phyloP scores from a whole-genome alignment of 2,329 filamentous ascomycete species.

The Cryphonectria radicalis region DNA sequence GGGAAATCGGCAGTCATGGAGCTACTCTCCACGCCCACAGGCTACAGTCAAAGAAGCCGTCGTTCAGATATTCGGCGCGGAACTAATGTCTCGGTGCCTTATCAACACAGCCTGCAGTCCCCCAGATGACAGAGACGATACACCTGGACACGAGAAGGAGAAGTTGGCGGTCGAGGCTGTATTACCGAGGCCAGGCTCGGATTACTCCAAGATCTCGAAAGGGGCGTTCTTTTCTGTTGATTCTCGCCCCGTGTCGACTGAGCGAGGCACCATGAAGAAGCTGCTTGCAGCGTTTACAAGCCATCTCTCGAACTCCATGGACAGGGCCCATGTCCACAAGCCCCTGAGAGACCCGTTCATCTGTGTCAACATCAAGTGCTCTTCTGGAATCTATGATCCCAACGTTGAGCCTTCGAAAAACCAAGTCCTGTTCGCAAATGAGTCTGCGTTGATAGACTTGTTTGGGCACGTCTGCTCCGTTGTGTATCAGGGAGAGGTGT shows the following conservation, averaged over 20 bases:
- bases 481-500: conserved; percentile 39
- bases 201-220: conserved; percentile 49
- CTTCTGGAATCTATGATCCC: conserved; percentile 66
- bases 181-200: conserved; percentile 57
- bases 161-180: conserved; percentile 59
- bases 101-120: conserved; percentile 37
- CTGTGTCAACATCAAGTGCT: conserved; percentile 65
- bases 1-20: conserved; percentile 57
- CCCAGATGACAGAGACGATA: neutral
- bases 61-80: conserved; percentile 64
- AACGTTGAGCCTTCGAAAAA: conserved; percentile 76
- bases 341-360: conserved; percentile 61
- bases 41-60: conserved; percentile 60
- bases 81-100: conserved; percentile 59
- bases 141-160: neutral
- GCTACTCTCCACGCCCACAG: conserved; percentile 61
- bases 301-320: conserved; percentile 45
- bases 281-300: conserved; percentile 58
- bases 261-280: conserved; percentile 62
- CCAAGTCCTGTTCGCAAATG: conserved; percentile 69
- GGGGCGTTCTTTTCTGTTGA: conserved; percentile 71
- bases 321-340: conserved; percentile 33
- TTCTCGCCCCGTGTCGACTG: conserved; percentile 63
- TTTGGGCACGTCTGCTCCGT: conserved; percentile 51
- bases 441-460: conserved; percentile 47